Conservation (phyloP, 1,139 yeast genomes). For the Yamadazyma atlantica region DNA sequence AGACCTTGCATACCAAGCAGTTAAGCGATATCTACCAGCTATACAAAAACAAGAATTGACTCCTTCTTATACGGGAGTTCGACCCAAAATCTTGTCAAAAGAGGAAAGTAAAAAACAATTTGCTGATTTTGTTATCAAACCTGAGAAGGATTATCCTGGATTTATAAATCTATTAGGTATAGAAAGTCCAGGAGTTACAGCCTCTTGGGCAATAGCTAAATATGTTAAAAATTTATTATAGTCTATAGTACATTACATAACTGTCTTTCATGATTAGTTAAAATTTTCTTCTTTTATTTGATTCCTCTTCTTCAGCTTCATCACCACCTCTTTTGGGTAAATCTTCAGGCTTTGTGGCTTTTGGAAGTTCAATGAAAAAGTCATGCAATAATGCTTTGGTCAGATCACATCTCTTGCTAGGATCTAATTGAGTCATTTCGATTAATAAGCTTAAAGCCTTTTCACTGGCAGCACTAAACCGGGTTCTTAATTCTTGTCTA, state of each 20-base stretch:
- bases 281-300: conserved; percentile 17
- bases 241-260: conserved; percentile 4
- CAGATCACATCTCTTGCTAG: conserved; percentile 68
- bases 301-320: conserved; percentile 14
- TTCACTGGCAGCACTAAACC: conserved; percentile 93
- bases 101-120: conserved; percentile 42
- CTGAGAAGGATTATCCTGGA: conserved; percentile 68
- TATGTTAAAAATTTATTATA: conserved; percentile 51
- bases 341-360: conserved; percentile 69
- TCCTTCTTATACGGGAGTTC: conserved; percentile 76
- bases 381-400: conserved; percentile 63
- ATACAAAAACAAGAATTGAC: conserved; percentile 51
- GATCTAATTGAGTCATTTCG: conserved; percentile 76
- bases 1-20: conserved; percentile 56
- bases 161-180: conserved; percentile 79
- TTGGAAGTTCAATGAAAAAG: conserved; percentile 73
- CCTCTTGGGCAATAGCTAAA: conserved; percentile 79
- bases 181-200: conserved; percentile 87
- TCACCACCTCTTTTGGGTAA: conserved; percentile 54
- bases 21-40: conserved; percentile 61
- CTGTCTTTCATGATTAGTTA: conserved; percentile 4
- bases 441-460: conserved; percentile 75
- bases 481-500: conserved; percentile 71
- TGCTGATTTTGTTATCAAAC: conserved; percentile 71
- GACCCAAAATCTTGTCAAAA: conserved; percentile 68